Percentiles rank a stretch among this genome's conserved stretches.
Evolutionary conservation across 2,329 filamentous ascomycete genomes (phyloP).

Genomic region (Fusarium sp.): DNA sequence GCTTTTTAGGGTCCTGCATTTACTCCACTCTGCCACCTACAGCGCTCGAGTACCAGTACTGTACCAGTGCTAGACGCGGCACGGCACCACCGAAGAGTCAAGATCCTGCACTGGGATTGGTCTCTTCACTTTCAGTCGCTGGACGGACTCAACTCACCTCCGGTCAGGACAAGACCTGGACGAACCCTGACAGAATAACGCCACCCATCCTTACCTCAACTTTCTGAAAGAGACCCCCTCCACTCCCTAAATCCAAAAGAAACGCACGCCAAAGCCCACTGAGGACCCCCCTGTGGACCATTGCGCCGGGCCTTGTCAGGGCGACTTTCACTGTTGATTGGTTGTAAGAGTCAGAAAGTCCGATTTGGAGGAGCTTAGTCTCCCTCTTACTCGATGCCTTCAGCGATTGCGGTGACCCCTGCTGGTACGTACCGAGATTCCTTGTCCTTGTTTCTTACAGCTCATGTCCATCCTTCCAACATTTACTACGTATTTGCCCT

Average conservation of each 20-base stretch:
- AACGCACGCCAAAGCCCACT: conserved; percentile 32
- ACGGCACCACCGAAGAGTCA: conserved; percentile 36
- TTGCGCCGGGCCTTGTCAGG: conserved; percentile 42
- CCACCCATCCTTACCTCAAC: conserved; percentile 15
- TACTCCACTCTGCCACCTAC: conserved; percentile 24
- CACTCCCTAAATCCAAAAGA: conserved; percentile 19
- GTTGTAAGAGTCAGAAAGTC: conserved; percentile 31
- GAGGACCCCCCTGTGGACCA: conserved; percentile 43
- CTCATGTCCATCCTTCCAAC: conserved; percentile 15
- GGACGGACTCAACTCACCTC: conserved; percentile 15
- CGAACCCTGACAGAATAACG: conserved; percentile 27
- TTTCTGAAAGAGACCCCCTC: conserved; percentile 5
- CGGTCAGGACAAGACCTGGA: conserved; percentile 21
- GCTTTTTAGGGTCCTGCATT: conserved; percentile 39
- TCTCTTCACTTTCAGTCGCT: background rate
- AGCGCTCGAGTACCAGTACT: background rate
- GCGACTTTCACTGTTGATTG: conserved; percentile 32
- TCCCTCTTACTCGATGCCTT: conserved; percentile 46
- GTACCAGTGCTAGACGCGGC: conserved; percentile 16
- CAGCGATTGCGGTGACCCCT: conserved; percentile 46
- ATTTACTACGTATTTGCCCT: conserved; percentile 32
- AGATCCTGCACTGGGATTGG: conserved; percentile 24
- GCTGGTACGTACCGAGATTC: conserved; percentile 43
- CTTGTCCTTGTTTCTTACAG: conserved; percentile 39
- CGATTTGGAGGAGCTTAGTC: conserved; percentile 37